Percentiles rank a stretch among this genome's conserved stretches.
Evolutionary conservation across 2,329 filamentous ascomycete genomes (phyloP).

Genomic region (Ploettnerulaceae sp.): DNA sequence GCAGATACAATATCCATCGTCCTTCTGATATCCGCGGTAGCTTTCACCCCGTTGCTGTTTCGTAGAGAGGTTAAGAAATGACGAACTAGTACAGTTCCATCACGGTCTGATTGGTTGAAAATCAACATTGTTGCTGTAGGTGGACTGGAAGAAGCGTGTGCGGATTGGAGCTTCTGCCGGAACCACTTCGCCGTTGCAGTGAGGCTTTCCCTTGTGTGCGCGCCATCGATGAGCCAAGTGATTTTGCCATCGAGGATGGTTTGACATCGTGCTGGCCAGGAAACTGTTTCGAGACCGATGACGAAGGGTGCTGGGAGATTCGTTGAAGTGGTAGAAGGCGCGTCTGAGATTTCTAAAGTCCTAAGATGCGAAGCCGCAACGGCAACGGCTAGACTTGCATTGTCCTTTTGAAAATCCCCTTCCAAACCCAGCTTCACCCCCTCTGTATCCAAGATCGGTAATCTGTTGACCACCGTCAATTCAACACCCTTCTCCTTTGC

Average conservation of each 20-base stretch:
- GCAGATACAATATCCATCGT: background rate
- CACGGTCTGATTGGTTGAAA: conserved; percentile 89
- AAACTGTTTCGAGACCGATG: conserved; percentile 66
- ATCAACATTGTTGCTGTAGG: conserved; percentile 50
- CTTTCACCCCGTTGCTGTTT: background rate
- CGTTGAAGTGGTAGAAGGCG: background rate
- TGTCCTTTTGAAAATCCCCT: conserved; percentile 52
- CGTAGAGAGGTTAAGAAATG: conserved; percentile 56
- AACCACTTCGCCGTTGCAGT: conserved; percentile 80
- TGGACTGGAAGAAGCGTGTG: background rate
- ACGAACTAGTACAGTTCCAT: conserved; percentile 61
- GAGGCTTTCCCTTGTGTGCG: conserved; percentile 87
- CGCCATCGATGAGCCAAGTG: conserved; percentile 88
- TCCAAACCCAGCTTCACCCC: conserved; percentile 43
- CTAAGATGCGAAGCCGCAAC: conserved; percentile 49
- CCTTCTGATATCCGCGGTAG: background rate
- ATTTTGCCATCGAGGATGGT: conserved; percentile 52
- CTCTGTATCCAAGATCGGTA: conserved; percentile 37
- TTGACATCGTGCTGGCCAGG: conserved; percentile 75
- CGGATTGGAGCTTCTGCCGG: conserved; percentile 38
- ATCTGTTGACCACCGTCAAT: conserved; percentile 25
- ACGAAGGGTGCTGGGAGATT: conserved; percentile 58
- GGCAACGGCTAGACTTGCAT: conserved; percentile 52
- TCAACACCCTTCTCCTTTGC: conserved; percentile 39
- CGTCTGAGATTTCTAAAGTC: conserved; percentile 33